Evolutionary conservation across 1,139 yeast species (phyloP), one percentile per base, ranked within the genome.

Genomic region (Chernovozyma aurita): DNA sequence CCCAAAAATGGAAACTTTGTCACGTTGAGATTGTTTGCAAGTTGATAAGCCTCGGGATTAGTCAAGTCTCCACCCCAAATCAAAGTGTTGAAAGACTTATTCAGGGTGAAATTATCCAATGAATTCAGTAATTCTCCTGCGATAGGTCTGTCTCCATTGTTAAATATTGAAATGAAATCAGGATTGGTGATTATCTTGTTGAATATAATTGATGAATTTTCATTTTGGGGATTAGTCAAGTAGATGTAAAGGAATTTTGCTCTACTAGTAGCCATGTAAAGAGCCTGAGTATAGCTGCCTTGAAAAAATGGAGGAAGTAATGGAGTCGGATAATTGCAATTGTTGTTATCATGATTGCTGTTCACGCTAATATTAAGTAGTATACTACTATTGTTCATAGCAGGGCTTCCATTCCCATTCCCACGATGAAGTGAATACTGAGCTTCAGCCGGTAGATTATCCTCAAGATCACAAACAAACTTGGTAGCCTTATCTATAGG

Each of bases 41-140:
- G 79, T 50, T 87, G 95, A 51, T 78, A 82, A 1, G 94, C 86
- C 57, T 92, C 97, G 12, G 88, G 78, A 42, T 81, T 78, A 13
- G 78, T 73, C 22, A 85, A 76, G 53, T 85, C 85, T 7, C 97
- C 96, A 26, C 94, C 95, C 97, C 97, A 92, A 4, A 87, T 63
- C 3, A 87, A 50, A 35, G 71, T 72, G 36, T 76, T 75, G 24
- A 63, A 63, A 24, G 53, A 52, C 11, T 18, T 16, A 21, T 28
- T 28, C 11, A 15, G 16, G 16, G 45, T 38, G 13, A 44, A 40
- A 13, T 6, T 14, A 7, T 11, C 18, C 12, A 11, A 26, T 6
- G 9, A 6, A 6, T 6, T 8, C 22, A 20, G 22, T 6, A 26
- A 7, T 14, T 26, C 28, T 16, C 18, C 11, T 13, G 9, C 8